Evolutionary conservation across 2,329 filamentous ascomycete genomes (phyloP).

Genomic region (Trichoderma koningiopsis): DNA sequence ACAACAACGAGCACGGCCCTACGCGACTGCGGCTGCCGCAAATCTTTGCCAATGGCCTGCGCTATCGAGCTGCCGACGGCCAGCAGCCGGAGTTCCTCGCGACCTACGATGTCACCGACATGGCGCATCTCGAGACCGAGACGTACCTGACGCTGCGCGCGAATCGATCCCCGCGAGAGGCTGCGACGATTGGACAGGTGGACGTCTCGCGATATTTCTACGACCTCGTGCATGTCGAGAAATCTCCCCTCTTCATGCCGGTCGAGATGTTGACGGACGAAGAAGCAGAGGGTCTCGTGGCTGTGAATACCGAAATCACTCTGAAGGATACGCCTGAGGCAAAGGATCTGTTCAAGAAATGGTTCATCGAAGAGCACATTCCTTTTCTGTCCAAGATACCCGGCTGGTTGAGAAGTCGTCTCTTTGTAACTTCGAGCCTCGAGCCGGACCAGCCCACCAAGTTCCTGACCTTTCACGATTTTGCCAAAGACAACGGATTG

Average conservation of each 20-base stretch:
- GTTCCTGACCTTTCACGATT: conserved; percentile 73
- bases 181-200: conserved; percentile 56
- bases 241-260: conserved; percentile 58
- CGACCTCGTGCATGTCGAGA: conserved; percentile 62
- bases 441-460: conserved; percentile 55
- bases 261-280: conserved; percentile 62
- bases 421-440: conserved; percentile 68
- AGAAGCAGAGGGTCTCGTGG: conserved; percentile 60
- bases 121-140: conserved; percentile 68
- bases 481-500: conserved; percentile 65
- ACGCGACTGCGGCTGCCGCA: conserved; percentile 74
- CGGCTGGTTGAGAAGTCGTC: conserved; percentile 75
- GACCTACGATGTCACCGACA: conserved; percentile 77
- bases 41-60: conserved; percentile 74
- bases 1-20: conserved; percentile 91
- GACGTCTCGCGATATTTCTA: conserved; percentile 72
- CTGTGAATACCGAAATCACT: conserved; percentile 63
- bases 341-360: conserved; percentile 60
- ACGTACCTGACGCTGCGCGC: conserved; percentile 69
- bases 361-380: conserved; percentile 76
- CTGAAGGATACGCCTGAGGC: conserved; percentile 54
- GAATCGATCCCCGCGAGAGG: conserved; percentile 56
- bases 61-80: conserved; percentile 70
- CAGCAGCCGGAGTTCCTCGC: conserved; percentile 71
- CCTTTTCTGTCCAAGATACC: conserved; percentile 71